Base-by-base conservation (phyloP, 805 yeast species). In the Starmerella cellae region DNA sequence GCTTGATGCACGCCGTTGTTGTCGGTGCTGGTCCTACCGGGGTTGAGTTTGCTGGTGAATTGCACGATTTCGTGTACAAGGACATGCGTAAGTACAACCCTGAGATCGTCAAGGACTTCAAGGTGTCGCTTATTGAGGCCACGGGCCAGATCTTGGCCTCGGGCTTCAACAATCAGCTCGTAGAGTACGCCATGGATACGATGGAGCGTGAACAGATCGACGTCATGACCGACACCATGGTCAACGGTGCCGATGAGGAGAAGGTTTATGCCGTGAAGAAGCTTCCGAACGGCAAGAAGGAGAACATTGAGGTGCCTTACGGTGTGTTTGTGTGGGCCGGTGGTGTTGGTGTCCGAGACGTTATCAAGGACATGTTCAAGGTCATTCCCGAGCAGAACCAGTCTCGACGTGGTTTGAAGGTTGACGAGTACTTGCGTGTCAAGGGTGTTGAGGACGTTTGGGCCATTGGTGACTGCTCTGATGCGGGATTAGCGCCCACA, bases 21-120 rank as follows among this genome's bases (percentile, higher is more conserved):
- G 93, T 91, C 53, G 97, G 97, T 57, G 97, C 96, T 65, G 97
- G 97, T 51, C 96, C 97, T 60, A 87, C 97, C 35, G 97, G 97
- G 68, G 95, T 87, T 49, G 96, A 85, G 67, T 81, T 85, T 56
- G 95, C 96, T 53, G 97, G 94, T 58, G 96, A 88, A 66, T 68
- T 87, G 55, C 93, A 82, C 66, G 97, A 87, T 64, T 88, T 82
- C 65, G 81, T 85, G 49, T 85, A 82, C 62, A 93, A 87, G 63
- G 97, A 87, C 64, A 71, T 87, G 64, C 66, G 68, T 55, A 82
- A 79, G 65, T 82, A 93, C 85, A 79, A 82, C 66, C 96, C 96
- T 34, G 79, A 73, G 56, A 74, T 87, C 52, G 77, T 83, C 51
- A 67, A 70, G 53, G 96, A 87, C 63, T 75, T 85, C 63, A 74